Conservation (phyloP, 2,329 filamentous ascomycete genomes). For the Trematosphaeria pertusa region DNA sequence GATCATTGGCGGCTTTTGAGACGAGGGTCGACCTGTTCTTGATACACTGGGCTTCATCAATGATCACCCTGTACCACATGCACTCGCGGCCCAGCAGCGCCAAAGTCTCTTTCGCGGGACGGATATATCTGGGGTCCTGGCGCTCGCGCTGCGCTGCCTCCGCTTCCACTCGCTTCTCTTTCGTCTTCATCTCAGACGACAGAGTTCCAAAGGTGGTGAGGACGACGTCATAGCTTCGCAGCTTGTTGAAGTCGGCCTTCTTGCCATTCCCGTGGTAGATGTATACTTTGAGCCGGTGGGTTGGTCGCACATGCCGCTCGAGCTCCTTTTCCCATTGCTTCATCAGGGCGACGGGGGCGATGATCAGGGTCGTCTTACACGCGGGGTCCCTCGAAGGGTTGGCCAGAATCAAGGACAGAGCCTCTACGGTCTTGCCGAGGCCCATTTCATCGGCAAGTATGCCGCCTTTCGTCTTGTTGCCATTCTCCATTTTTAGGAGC, state of each 20-base stretch:
- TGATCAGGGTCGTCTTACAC: constrained; percentile 78
- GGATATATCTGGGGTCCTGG: constrained; percentile 29
- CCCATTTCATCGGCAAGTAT: constrained; percentile 81
- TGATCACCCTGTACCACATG: constrained; percentile 68
- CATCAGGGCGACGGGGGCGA: constrained; percentile 80
- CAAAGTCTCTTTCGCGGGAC: constrained; percentile 30
- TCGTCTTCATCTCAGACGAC: constrained; percentile 69
- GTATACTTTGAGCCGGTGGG: constrained; percentile 67
- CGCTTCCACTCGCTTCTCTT: constrained; percentile 58
- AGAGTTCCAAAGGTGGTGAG: constrained; percentile 81
- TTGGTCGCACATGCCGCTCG: constrained; percentile 67
- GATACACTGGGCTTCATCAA: constrained; percentile 83
- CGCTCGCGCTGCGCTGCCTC: constrained; percentile 53
- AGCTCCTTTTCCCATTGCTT: constrained; percentile 88
- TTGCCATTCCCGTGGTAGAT: constrained; percentile 71
- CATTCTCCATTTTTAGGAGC: constrained; percentile 77
- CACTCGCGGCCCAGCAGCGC: constrained; percentile 65
- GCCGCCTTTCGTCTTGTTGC: constrained; percentile 74
- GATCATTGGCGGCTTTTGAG: constrained; percentile 64
- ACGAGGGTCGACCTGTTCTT: constrained; percentile 74
- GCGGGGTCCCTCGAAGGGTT: constrained; percentile 66
- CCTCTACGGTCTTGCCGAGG: constrained; percentile 83
- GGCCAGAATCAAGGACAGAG: constrained; percentile 76
- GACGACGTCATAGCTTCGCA: constrained; percentile 75
- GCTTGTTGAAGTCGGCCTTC: constrained; percentile 61